Percentiles rank a stretch among this genome's conserved stretches.
phyloP scores from a whole-genome alignment of 331 rosid species.

The Spiraea crenata region DNA sequence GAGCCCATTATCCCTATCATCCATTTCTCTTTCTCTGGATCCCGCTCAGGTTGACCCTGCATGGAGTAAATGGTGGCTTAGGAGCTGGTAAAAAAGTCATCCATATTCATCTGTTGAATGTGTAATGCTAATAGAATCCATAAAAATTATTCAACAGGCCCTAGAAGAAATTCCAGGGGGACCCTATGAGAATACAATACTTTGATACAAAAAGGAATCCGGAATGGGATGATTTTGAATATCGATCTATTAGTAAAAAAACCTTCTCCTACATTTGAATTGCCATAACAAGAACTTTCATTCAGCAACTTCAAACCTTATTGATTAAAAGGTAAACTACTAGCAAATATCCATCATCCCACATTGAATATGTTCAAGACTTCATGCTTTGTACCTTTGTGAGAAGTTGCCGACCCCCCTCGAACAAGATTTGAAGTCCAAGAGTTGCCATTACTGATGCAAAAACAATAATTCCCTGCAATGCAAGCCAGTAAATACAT shows the following conservation, averaged over 20 bases:
- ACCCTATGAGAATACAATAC: neutral
- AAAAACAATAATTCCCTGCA: constrained; percentile 83
- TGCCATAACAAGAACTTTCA: neutral
- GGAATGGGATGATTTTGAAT: too few species aligned
- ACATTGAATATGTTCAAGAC: neutral
- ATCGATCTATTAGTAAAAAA: too few species aligned
- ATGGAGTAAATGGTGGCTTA: neutral
- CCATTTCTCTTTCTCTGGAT: constrained; percentile 72
- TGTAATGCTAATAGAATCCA: too few species aligned
- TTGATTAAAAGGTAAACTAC: too few species aligned
- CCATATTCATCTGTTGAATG: neutral
- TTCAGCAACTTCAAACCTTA: neutral
- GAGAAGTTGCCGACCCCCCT: constrained; percentile 66
- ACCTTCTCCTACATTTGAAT: too few species aligned
- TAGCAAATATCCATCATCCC: too few species aligned
- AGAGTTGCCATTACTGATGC: constrained; percentile 96
- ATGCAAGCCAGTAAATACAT: neutral
- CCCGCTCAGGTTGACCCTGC: constrained; percentile 68
- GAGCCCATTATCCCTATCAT: constrained; percentile 85
- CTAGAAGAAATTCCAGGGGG: neutral
- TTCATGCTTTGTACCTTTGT: constrained; percentile 41
- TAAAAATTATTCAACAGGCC: too few species aligned
- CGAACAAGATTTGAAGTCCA: constrained; percentile 78
- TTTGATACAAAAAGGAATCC: too few species aligned
- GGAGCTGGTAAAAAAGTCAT: neutral